Evolutionary conservation across 306 rosid species (phyloP).

Genomic region (Spatholobus suberectus): DNA sequence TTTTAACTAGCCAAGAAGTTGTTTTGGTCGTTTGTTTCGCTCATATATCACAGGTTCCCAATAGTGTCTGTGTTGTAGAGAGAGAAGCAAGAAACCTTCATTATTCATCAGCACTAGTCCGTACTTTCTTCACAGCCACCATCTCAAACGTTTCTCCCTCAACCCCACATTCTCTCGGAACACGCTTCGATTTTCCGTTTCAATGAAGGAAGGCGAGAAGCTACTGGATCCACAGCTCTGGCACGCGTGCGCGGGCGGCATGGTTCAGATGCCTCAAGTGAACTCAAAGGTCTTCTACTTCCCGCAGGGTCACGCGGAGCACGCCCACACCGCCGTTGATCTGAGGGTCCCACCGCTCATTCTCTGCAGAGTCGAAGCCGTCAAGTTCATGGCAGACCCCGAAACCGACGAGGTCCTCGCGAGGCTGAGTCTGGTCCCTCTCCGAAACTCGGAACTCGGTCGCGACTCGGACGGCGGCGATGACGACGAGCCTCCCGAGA

Average conservation of each 20-base stretch:
- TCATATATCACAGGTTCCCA: background rate
- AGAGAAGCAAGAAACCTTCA: too few species aligned
- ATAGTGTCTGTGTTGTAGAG: constrained; percentile 5
- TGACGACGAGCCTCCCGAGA: constrained; percentile 60
- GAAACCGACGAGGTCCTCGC: constrained; percentile 86
- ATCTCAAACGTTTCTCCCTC: too few species aligned
- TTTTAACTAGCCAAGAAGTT: background rate
- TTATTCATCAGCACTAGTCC: too few species aligned
- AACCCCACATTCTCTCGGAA: background rate
- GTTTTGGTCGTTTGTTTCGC: constrained; percentile 37
- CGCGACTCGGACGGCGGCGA: constrained; percentile 47
- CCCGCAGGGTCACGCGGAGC: constrained; percentile 97
- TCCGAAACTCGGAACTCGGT: constrained; percentile 48
- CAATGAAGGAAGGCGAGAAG: constrained; percentile 75
- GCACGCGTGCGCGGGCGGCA: constrained; percentile 96
- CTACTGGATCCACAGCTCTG: constrained; percentile 88
- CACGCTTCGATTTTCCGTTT: background rate
- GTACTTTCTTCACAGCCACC: too few species aligned
- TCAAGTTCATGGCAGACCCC: constrained; percentile 82
- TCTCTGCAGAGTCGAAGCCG: constrained; percentile 63
- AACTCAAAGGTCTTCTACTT: constrained; percentile 88
- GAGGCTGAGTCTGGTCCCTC: constrained; percentile 59
- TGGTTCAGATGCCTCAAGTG: constrained; percentile 85
- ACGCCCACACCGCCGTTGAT: constrained; percentile 74
- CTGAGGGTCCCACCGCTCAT: constrained; percentile 67